Conservation (phyloP, 164 flowering plant species). For the Malania oleifera region DNA sequence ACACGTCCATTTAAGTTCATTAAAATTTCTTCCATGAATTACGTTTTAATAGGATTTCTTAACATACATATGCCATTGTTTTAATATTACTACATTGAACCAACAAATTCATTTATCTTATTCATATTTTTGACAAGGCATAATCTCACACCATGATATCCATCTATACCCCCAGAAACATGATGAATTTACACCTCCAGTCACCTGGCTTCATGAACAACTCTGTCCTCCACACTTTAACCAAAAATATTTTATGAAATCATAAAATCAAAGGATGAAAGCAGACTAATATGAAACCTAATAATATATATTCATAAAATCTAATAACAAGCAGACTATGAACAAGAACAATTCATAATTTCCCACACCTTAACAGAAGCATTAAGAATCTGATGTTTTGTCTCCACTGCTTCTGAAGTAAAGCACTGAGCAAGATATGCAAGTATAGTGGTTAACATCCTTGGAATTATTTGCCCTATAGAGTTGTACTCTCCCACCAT, state of each 20-base stretch:
- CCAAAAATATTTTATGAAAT: neutral
- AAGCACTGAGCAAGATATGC: conserved; percentile 78
- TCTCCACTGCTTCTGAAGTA: conserved; percentile 61
- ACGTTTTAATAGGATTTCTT: too few relatives aligned
- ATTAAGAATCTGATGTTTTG: conserved; percentile 87
- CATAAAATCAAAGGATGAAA: neutral
- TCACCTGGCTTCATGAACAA: too few relatives aligned
- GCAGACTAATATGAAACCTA: neutral
- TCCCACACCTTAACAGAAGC: conserved; percentile 62
- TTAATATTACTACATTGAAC: too few relatives aligned
- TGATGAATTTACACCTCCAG: too few relatives aligned
- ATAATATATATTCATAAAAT: neutral
- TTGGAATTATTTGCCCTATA: conserved; percentile 57
- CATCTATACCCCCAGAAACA: too few relatives aligned
- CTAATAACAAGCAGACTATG: neutral
- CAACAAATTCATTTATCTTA: too few relatives aligned
- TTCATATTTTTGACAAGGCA: too few relatives aligned
- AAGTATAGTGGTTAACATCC: conserved; percentile 50
- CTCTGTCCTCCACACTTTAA: neutral
- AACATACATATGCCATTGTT: too few relatives aligned
- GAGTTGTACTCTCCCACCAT: conserved; percentile 81
- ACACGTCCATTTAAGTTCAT: too few relatives aligned
- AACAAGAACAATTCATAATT: conserved; percentile 8
- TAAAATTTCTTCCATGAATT: too few relatives aligned
- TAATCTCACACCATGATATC: too few relatives aligned